Evolutionary conservation across 2,329 filamentous ascomycete genomes (phyloP).

Genomic region (Aureobasidium sp.): DNA sequence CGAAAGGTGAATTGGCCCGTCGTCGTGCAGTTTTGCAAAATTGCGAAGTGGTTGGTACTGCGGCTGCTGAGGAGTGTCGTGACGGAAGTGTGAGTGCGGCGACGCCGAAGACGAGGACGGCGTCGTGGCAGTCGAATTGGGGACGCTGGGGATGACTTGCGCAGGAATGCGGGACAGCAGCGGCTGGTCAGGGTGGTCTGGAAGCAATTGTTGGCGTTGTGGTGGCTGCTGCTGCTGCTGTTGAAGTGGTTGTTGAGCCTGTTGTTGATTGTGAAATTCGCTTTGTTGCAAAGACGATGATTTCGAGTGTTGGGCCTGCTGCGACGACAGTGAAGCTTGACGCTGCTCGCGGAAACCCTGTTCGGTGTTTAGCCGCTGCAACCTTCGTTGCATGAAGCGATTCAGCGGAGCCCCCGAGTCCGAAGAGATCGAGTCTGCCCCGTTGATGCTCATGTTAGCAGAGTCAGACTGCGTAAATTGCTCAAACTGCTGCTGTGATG

Average conservation of each 20-base stretch:
- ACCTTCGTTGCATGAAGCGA: constrained; percentile 31
- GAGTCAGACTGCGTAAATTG: background rate
- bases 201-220: background rate
- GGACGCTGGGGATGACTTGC: constrained; percentile 10
- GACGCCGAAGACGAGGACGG: constrained; percentile 11
- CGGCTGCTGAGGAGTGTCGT: constrained; percentile 13
- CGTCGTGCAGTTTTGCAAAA: constrained; percentile 9
- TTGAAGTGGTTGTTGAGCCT: background rate
- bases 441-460: constrained; percentile 11
- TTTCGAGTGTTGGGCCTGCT: constrained; percentile 6
- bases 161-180: background rate
- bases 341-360: constrained; percentile 33
- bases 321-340: constrained; percentile 13
- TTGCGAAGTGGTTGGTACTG: constrained; percentile 4
- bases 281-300: constrained; percentile 17
- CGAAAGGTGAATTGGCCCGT: background rate
- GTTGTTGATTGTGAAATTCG: constrained; percentile 21
- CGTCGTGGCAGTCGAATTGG: constrained; percentile 13
- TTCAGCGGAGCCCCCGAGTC: constrained; percentile 28
- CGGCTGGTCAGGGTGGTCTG: background rate
- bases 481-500: background rate
- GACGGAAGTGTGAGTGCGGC: constrained; percentile 8
- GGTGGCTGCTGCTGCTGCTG: background rate
- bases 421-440: constrained; percentile 21
- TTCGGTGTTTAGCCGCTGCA: constrained; percentile 34